Percentiles rank a stretch among this genome's conserved stretches.
Conservation (phyloP, 441 rosid genomes). For the Erodium texanum region DNA sequence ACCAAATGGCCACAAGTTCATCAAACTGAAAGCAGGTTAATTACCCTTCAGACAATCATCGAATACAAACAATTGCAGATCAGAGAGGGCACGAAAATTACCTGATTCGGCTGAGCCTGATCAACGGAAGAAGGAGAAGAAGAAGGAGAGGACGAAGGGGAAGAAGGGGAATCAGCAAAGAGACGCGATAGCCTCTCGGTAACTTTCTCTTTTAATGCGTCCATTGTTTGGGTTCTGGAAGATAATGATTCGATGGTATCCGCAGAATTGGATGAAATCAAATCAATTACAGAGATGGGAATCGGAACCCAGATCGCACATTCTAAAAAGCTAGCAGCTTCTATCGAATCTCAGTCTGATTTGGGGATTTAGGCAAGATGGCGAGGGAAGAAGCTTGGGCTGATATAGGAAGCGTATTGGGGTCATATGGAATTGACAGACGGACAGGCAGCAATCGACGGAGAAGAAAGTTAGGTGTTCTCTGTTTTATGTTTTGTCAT, state of each 20-base stretch:
- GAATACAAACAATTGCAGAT: background rate
- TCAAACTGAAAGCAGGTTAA: background rate
- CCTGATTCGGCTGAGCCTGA: conserved; percentile 34
- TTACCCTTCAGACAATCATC: background rate
- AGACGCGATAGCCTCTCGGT: conserved; percentile 67
- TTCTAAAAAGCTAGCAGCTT: background rate
- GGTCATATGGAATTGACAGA: no score
- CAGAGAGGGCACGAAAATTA: conserved; percentile 11
- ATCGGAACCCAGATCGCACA: conserved; percentile 8
- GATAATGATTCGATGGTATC: background rate
- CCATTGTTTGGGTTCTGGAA: conserved; percentile 23
- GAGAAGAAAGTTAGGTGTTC: conserved; percentile 3
- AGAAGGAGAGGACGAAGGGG: conserved; percentile 27
- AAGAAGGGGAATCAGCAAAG: conserved; percentile 44
- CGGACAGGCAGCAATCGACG: conserved; percentile 3
- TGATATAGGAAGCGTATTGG: no score
- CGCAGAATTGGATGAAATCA: background rate
- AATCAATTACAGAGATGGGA: background rate
- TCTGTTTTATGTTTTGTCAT: no score
- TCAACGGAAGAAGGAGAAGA: conserved; percentile 27
- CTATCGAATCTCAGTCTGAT: background rate
- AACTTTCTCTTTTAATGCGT: conserved; percentile 55
- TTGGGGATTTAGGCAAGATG: background rate
- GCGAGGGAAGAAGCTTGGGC: background rate
- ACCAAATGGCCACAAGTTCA: background rate